These are phyloP conservation scores for Rubroboletus pulcherrimus DNA, from an alignment of 768 basidiomycete species.

Conservation along the genomic window DNA sequence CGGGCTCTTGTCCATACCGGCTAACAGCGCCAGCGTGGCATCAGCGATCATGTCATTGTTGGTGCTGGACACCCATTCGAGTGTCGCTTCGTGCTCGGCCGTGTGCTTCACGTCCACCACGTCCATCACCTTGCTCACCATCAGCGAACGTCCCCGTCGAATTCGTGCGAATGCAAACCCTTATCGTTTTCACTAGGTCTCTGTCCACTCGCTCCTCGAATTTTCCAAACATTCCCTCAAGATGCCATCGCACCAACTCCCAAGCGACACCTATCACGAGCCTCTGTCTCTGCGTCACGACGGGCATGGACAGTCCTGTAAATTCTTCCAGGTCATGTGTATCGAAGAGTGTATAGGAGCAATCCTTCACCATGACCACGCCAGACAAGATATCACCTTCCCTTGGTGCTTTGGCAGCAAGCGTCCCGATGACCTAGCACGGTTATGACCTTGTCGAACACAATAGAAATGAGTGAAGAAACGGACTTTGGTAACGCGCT, in stretches of 20 bases:
- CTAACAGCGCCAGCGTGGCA: conserved; percentile 81
- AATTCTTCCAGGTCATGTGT: conserved; percentile 86
- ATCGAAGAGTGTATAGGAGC: conserved; percentile 90
- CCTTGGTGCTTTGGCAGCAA: conserved; percentile 73
- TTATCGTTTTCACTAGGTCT: conserved; percentile 57
- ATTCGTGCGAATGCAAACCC: conserved; percentile 43
- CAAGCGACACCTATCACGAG: conserved; percentile 79
- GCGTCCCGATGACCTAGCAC: conserved; percentile 76
- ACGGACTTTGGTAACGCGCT: conserved; percentile 83
- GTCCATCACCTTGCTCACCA: conserved; percentile 74
- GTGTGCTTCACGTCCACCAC: conserved; percentile 78
- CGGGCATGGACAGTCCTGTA: conserved; percentile 79
- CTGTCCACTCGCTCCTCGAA: conserved; percentile 68
- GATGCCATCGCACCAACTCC: conserved; percentile 92
- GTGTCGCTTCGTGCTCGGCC: conserved; percentile 66
- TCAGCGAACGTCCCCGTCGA: neutral
- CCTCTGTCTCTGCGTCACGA: conserved; percentile 80
- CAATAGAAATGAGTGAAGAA: neutral
- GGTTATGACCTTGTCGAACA: neutral
- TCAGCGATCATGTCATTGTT: conserved; percentile 99
- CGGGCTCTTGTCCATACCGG: conserved; percentile 88
- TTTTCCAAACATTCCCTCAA: conserved; percentile 90
- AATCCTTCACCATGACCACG: conserved; percentile 85
- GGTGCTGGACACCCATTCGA: conserved; percentile 92
- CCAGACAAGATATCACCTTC: conserved; percentile 75